Conservation (phyloP, 2,329 filamentous ascomycete species). For the Bipolaris bicolor region DNA sequence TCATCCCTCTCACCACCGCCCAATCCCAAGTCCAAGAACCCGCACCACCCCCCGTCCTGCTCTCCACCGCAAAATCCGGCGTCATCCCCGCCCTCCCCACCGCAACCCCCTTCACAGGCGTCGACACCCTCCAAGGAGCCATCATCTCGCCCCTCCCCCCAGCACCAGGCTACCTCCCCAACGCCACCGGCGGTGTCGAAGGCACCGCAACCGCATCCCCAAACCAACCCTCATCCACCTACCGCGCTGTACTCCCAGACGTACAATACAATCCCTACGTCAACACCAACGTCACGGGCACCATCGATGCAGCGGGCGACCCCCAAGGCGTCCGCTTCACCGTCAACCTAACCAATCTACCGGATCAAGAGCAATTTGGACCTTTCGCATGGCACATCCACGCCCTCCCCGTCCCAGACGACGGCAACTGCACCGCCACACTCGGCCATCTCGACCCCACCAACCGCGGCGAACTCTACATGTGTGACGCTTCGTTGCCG, state of each 20-base stretch:
- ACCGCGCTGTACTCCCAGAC: slow-evolving; percentile 30
- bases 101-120: slow-evolving; percentile 25
- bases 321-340: slow-evolving; percentile 46
- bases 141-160: slow-evolving; percentile 31
- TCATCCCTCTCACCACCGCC: slow-evolving; percentile 15
- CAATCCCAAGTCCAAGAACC: slow-evolving; percentile 27
- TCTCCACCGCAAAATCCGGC: slow-evolving; percentile 30
- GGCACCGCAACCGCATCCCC: slow-evolving; percentile 31
- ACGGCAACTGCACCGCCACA: slow-evolving; percentile 50
- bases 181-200: slow-evolving; percentile 16
- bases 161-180: slow-evolving; percentile 27
- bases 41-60: slow-evolving; percentile 23
- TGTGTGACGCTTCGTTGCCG: slow-evolving; percentile 41
- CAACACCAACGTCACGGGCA: slow-evolving; percentile 35
- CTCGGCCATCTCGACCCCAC: slow-evolving; percentile 49
- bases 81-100: slow-evolving; percentile 29
- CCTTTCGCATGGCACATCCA: slow-evolving; percentile 50
- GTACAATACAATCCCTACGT: slow-evolving; percentile 32
- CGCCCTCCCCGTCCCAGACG: slow-evolving; percentile 41
- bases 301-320: slow-evolving; percentile 38
- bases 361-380: slow-evolving; percentile 29
- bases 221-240: slow-evolving; percentile 29
- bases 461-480: slow-evolving; percentile 40
- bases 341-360: slow-evolving; percentile 49
- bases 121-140: slow-evolving; percentile 36